A percentile compares a stretch with the other conserved stretches of the same genome.
phyloP scores from a whole-genome alignment of 176 grass and related monocot species.

The Lolium rigidum region DNA sequence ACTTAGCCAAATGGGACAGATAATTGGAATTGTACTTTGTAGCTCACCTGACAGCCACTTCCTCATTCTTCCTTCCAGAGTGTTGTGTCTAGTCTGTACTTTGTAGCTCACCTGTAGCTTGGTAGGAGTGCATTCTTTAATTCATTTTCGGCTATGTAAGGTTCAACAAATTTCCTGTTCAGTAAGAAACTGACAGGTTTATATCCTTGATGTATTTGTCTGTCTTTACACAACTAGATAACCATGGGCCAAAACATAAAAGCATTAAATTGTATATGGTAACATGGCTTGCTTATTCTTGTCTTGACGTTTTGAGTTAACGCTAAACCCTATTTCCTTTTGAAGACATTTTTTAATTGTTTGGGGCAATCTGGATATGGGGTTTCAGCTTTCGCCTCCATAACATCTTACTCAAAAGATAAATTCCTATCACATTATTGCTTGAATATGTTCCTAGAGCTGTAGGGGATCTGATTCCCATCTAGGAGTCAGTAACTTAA shows the following conservation, averaged over 20 bases:
- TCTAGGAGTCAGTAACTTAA: not conserved
- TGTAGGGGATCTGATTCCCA: slow-evolving; percentile 39
- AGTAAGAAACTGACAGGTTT: not conserved
- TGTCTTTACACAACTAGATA: not conserved
- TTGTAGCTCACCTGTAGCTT: not conserved
- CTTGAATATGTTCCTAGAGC: not conserved
- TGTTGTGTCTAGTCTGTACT: not conserved
- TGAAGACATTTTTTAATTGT: not conserved
- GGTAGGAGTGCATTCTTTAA: not conserved
- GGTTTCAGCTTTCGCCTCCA: not conserved
- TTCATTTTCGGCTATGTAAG: slow-evolving; percentile 11
- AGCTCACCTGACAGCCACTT: no score
- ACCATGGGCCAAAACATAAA: not conserved
- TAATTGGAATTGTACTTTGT: not conserved
- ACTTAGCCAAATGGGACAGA: not conserved
- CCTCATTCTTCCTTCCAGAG: not conserved
- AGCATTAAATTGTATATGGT: not conserved
- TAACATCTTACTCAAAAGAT: slow-evolving; percentile 28
- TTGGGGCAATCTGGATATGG: not conserved
- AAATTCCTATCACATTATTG: not conserved
- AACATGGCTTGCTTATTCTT: slow-evolving; percentile 26
- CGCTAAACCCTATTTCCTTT: not conserved
- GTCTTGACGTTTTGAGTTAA: not conserved
- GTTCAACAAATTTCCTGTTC: slow-evolving; percentile 35
- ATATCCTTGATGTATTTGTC: slow-evolving; percentile 15